Evolutionary conservation across 2,329 filamentous ascomycete genomes (phyloP), one percentile per base, ranked within the genome.

Genomic region (Ascochyta viciae-villosae): DNA sequence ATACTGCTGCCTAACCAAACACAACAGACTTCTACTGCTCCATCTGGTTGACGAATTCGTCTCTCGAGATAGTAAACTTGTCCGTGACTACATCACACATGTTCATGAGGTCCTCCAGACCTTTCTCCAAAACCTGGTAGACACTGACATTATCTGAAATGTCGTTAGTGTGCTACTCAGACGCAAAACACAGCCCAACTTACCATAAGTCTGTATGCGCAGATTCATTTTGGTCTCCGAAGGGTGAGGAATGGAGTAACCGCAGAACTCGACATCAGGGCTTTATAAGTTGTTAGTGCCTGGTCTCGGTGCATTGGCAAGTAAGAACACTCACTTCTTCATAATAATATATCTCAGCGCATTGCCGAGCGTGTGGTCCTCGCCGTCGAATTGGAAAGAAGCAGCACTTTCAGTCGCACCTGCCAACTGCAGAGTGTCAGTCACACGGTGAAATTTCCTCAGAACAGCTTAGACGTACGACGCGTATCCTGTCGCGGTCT

Each of bases 151-250:
- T 87, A 66, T 92, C 92, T 96, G 22, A n/a, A 7, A 62, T 27
- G 2, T 13, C 24, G 45, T 67, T 41, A 64, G 61, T 26, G 37
- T 12, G 7, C 1, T 19, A 15, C 1, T 7, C 35, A 13, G n/a
- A 16, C 8, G 4, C 1, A 33, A 3, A 26, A 26, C 42, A 9
- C 27, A 31, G 19, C 23, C n/a, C 23, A 3, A 59, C 65, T 27
- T 81, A 96, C 94, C 91, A 71, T 95, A 98, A 64, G 94, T 99
- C 78, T 99, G 95, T 61, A 99, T 98, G 70, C 95, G 87, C 60
- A 99, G 82, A 73, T 98, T 96, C 94, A 99, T 96, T 79, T 96
- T 95, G 37, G 88, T 82, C 78, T 99, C 95, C 35, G 93, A 96
- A 46, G 95, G 95, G 78, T 99, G 95, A 27, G 95, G 95, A 59